Conservation (phyloP, 306 rosid genomes). For the Purshia tridentata region DNA sequence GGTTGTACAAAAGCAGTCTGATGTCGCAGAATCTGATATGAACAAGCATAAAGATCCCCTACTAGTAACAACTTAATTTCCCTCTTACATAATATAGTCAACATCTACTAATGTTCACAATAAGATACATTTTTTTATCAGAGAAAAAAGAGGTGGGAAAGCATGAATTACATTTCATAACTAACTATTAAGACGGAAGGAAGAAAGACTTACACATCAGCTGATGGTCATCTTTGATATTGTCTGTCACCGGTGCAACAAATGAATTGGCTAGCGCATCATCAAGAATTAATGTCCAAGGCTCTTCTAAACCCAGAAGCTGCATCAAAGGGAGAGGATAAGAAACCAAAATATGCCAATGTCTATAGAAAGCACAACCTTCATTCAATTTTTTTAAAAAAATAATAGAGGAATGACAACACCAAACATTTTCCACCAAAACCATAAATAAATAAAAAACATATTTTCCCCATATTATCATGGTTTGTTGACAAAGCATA, state of each 20-base stretch:
- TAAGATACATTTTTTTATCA: not conserved
- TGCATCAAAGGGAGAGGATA: slow-evolving; percentile 37
- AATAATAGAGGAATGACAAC: no score
- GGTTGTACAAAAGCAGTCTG: not conserved
- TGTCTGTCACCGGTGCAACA: slow-evolving; percentile 83
- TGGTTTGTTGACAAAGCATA: no score
- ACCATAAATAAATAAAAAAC: no score
- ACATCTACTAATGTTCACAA: not conserved
- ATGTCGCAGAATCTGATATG: not conserved
- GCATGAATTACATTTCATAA: not conserved
- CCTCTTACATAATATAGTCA: not conserved
- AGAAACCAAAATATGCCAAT: not conserved
- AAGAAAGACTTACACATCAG: slow-evolving; percentile 60
- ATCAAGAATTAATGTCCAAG: slow-evolving; percentile 88
- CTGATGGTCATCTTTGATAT: slow-evolving; percentile 80
- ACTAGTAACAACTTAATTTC: not conserved
- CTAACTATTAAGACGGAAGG: not conserved
- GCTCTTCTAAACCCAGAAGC: slow-evolving; percentile 78
- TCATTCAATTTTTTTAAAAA: no score
- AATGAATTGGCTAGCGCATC: slow-evolving; percentile 94
- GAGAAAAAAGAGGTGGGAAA: no score
- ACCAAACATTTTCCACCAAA: no score
- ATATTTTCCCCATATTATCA: no score
- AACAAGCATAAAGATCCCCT: not conserved
- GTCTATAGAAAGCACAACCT: no score